Evolutionary conservation across 2,329 filamentous ascomycete genomes (phyloP), one percentile per base, ranked within the genome.

Genomic region (Cordyceps cateniannulata): DNA sequence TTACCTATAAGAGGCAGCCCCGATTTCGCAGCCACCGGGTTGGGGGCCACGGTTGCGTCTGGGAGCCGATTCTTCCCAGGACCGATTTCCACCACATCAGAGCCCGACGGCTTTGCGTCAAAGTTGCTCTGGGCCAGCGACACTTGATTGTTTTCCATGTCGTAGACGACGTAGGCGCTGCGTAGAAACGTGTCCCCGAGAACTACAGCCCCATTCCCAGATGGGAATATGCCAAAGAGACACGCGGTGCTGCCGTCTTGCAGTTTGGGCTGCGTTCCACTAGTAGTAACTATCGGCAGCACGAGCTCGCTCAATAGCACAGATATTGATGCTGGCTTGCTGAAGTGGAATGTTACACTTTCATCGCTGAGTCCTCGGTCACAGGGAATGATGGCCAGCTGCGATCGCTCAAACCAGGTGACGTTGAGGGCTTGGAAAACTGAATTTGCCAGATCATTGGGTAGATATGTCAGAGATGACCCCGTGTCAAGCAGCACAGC

Each of bases 171-270:
- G 66, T 92, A 92, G 0, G 88, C 88, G 40, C 85, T 88, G 52
- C 89, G 80, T 59, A 92, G 76, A 71, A 92, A 92, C 0, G 88
- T 89, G 69, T 91, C 89, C 18, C 89, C 89, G 29, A 92, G 75
- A 2, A 90, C 83, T 48, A 81, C 79, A n/a, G 81, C 81, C 32
- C 79, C 77, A 1, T 71, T 65, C 2, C 79, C 79, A 1, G 85
- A 79, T 1, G 86, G 84, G 3, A 82, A 78, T 63, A 91, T 81
- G 60, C 87, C 88, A 67, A 91, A 89, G 40, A 87, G 76, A 65
- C 88, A 91, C 9, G 85, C 82, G 0, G 75, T 66, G 10, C 74
- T 74, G 61, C 82, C 83, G 65, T 86, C 76, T 24, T 72, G 69
- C 68, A 86, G 85, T 0, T 71, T 77, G 6, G 81, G 74, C n/a